Evolutionary conservation across 129 eudicot species (phyloP), one percentile per base, ranked within the genome.

Genomic region (Mikania micrantha): DNA sequence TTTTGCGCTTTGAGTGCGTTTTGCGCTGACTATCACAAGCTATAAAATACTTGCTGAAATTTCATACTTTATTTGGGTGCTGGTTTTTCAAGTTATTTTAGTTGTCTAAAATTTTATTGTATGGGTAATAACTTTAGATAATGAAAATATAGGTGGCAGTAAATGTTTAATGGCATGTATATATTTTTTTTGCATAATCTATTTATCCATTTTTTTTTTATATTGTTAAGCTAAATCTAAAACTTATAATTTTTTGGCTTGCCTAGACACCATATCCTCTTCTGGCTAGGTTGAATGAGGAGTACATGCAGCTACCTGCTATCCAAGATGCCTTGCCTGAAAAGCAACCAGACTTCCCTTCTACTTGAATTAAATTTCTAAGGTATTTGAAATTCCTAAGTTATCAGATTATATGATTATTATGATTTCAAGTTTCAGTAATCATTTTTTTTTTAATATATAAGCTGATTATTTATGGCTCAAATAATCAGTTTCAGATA

Each of bases 291-390:
- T 21, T 90, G 42, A 34, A 80, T 47, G 85, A 87, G 64, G 80
- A 87, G 60, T 90, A 90, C 71, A 50, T 77, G 65, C 81, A 91
- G 60, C 53, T 71, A 20, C 90, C 92, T 57, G 95, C 95, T 42
- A 79, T 91, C 59, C 77, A 63, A 57, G 83, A 85, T 70, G 93
- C 95, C 8, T 28, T 70, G 81, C 95, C 97, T 1, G 95, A 80
- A 70, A 91, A 85, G 50, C 97, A 91, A 72, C 95, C 95, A 41
- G 97, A 91, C 80, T 75, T 22, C 54, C 74, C 69, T 67, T 63
- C 64, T 44, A 60, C 24, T 60, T 60, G 35, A 44, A 41, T 9
- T 48, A 53, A 54, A 73, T 53, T 9, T 15, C 7, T 42, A 58
- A 54, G 79, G 79, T 74, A 74, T 20, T 29, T 65, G 17, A 41